Evolutionary conservation across 2,329 filamentous ascomycete genomes (phyloP).

Genomic region (Colletotrichum sojae): DNA sequence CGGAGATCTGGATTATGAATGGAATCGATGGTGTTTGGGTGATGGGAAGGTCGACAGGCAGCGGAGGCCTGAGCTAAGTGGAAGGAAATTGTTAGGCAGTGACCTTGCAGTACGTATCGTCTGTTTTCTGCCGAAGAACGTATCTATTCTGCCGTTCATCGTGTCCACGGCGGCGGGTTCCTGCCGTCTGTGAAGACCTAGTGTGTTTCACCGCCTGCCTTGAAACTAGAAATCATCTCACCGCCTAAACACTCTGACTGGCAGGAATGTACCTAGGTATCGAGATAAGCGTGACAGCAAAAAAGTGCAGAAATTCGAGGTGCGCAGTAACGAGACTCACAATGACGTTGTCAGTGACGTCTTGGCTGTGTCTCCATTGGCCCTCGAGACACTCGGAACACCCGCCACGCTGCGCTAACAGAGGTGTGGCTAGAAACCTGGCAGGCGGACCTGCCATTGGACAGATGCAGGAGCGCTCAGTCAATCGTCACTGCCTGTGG

Average conservation of each 20-base stretch:
- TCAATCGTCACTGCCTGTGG: constrained; percentile 33
- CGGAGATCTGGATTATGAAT: too few species aligned
- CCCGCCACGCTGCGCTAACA: constrained; percentile 33
- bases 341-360: constrained; percentile 43
- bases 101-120: too few species aligned
- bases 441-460: constrained; percentile 12
- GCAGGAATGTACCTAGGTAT: too few species aligned
- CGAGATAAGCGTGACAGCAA: background rate
- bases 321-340: background rate
- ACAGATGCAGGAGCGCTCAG: constrained; percentile 30
- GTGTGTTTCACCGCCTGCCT: too few species aligned
- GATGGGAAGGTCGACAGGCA: background rate
- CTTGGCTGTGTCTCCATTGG: constrained; percentile 31
- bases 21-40: background rate
- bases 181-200: too few species aligned
- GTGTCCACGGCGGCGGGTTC: too few species aligned
- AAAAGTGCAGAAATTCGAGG: background rate
- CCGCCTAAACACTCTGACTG: too few species aligned
- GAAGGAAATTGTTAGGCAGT: too few species aligned
- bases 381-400: constrained; percentile 13
- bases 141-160: too few species aligned
- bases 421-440: constrained; percentile 42
- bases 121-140: too few species aligned
- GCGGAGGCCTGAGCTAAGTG: too few species aligned
- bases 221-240: too few species aligned